phyloP scores from a whole-genome alignment of 768 basidiomycete species.

The Pisolithus microcarpus region DNA sequence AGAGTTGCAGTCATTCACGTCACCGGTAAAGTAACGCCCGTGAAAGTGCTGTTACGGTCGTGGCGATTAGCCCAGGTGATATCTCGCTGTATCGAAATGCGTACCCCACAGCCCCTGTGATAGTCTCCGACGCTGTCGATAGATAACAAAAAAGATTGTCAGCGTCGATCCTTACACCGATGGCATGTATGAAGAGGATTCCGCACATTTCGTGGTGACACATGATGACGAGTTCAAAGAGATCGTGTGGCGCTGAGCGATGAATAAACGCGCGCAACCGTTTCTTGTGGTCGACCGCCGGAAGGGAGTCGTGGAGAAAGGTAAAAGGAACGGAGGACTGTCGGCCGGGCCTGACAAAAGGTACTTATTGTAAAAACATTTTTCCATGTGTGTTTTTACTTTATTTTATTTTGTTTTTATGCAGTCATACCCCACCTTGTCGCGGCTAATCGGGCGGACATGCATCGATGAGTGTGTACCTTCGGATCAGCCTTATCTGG shows the following conservation, averaged over 20 bases:
- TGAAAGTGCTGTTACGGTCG: slow-evolving; percentile 27
- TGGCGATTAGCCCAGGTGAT: not conserved
- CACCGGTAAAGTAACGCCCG: slow-evolving; percentile 31
- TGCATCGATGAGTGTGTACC: too few relatives aligned
- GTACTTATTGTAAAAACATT: too few relatives aligned
- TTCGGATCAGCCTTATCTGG: slow-evolving; percentile 20
- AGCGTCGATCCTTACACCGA: slow-evolving; percentile 1
- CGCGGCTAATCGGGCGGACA: slow-evolving; percentile 1
- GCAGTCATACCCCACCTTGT: slow-evolving; percentile 18
- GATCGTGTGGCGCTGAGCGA: too few relatives aligned
- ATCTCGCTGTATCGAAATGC: slow-evolving; percentile 3
- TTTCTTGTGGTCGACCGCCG: too few relatives aligned
- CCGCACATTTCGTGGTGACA: slow-evolving; percentile 34
- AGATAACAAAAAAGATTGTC: not conserved
- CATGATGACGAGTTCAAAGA: slow-evolving; percentile 18
- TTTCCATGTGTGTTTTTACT: too few relatives aligned
- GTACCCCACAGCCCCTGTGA: slow-evolving; percentile 31
- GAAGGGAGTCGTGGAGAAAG: too few relatives aligned
- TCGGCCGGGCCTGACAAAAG: too few relatives aligned
- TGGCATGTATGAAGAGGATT: not conserved
- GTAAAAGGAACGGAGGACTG: too few relatives aligned
- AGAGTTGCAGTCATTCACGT: slow-evolving; percentile 25
- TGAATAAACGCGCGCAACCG: too few relatives aligned
- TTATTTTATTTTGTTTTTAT: not conserved
- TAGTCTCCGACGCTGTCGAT: slow-evolving; percentile 28